phyloP scores from a whole-genome alignment of 2,329 filamentous ascomycete genomes.

The Alternaria gansuensis region DNA sequence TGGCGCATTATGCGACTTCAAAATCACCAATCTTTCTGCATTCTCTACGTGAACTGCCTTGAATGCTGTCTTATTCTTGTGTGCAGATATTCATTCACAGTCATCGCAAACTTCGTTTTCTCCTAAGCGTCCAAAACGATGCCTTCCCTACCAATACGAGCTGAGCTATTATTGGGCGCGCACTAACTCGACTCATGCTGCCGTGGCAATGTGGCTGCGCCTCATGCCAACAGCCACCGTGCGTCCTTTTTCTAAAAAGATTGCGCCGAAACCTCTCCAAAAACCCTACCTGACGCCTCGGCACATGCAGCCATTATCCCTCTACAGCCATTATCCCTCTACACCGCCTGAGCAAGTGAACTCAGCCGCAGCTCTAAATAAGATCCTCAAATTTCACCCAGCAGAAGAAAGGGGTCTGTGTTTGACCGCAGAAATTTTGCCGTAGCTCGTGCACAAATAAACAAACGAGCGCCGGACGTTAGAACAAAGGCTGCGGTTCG shows the following conservation, averaged over 20 bases:
- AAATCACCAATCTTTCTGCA: constrained; percentile 7
- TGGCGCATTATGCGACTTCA: constrained; percentile 11
- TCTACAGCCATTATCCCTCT: background rate
- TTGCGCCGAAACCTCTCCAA: background rate
- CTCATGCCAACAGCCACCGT: constrained; percentile 6
- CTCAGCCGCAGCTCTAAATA: constrained; percentile 2
- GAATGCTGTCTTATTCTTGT: background rate
- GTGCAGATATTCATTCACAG: background rate
- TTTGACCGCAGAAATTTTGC: background rate
- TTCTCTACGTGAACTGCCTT: background rate
- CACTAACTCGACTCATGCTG: constrained; percentile 9
- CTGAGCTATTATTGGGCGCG: constrained; percentile 4
- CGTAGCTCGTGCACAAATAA: background rate
- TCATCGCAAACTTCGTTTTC: background rate
- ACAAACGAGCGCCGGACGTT: background rate
- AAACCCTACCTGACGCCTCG: background rate
- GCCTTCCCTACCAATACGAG: constrained; percentile 1
- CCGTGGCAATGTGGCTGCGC: background rate
- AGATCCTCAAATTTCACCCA: background rate
- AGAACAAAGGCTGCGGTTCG: background rate
- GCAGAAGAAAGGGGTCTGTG: background rate
- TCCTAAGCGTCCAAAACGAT: background rate
- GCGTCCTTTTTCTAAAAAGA: constrained; percentile 2
- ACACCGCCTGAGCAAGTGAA: background rate
- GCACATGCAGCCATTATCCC: background rate